Evolutionary conservation across 768 basidiomycete species (phyloP).

Genomic region (Hemileccinum rubropunctum): DNA sequence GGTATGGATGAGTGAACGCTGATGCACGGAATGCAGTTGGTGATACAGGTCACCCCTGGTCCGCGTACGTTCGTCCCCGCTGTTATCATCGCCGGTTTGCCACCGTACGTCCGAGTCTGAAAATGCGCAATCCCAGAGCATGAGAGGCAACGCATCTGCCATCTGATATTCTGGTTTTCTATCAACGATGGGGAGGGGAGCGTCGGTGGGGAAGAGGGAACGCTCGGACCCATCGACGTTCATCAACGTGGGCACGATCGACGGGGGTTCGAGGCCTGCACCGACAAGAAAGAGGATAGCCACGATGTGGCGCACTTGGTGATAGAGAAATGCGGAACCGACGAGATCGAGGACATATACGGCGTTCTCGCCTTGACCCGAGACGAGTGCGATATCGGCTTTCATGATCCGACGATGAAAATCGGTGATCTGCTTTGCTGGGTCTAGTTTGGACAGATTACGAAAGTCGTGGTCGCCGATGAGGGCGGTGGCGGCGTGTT

Average conservation of each 20-base stretch:
- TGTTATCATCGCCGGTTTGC: conserved; percentile 51
- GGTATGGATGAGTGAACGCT: conserved; percentile 62
- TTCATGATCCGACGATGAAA: conserved; percentile 67
- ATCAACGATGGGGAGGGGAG: conserved; percentile 50
- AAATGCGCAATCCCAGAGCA: conserved; percentile 90
- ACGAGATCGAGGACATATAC: conserved; percentile 76
- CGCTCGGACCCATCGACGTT: conserved; percentile 50
- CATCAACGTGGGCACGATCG: conserved; percentile 67
- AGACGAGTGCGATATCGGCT: conserved; percentile 58
- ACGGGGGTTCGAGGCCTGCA: conserved; percentile 69
- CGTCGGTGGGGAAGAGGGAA: not conserved
- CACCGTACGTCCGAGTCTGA: conserved; percentile 64
- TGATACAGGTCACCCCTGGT: conserved; percentile 43
- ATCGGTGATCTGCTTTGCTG: conserved; percentile 83
- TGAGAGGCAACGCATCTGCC: conserved; percentile 87
- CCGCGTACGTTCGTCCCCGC: conserved; percentile 21
- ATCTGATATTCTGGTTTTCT: conserved; percentile 90
- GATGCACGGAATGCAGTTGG: conserved; percentile 51
- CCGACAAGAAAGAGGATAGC: conserved; percentile 88
- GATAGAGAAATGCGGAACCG: conserved; percentile 89
- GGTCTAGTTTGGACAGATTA: conserved; percentile 92
- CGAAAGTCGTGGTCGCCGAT: conserved; percentile 94
- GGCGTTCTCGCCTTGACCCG: conserved; percentile 31
- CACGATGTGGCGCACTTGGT: conserved; percentile 96
- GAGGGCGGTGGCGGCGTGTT: conserved; percentile 63